phyloP scores from a whole-genome alignment of 2,329 filamentous ascomycete genomes.

The Aspergillus oerlinghausenensis region DNA sequence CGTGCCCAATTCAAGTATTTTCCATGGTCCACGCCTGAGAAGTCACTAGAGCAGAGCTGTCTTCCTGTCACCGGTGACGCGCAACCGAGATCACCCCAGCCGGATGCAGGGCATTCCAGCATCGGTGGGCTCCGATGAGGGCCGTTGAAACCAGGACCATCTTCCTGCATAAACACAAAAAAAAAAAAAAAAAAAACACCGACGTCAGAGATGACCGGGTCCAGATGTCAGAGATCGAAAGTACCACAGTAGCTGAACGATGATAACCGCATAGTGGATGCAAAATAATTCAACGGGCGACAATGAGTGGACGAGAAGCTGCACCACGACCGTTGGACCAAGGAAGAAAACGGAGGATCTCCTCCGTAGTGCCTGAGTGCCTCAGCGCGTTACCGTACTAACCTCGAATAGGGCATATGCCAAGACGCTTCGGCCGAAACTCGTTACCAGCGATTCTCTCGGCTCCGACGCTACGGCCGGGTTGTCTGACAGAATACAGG shows the following conservation, averaged over 20 bases:
- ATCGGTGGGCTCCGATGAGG: constrained; percentile 19
- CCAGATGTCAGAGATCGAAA: constrained; percentile 2
- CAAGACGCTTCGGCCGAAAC: constrained; percentile 11
- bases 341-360: constrained; percentile 3
- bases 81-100: constrained; percentile 22
- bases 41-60: not conserved
- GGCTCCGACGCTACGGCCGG: constrained; percentile 11
- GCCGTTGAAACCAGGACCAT: not conserved
- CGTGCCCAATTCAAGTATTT: not conserved
- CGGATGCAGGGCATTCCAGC: constrained; percentile 15
- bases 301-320: not conserved
- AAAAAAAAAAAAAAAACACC: not conserved
- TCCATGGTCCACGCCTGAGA: not conserved
- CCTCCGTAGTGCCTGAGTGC: no score
- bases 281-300: not conserved
- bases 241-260: not conserved
- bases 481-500: not conserved
- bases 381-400: not conserved
- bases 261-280: not conserved
- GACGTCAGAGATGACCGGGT: not conserved
- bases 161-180: constrained; percentile 5
- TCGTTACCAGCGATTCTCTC: not conserved
- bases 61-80: constrained; percentile 11
- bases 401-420: not conserved
- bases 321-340: constrained; percentile 10